Evolutionary conservation across 2,329 filamentous ascomycete species (phyloP).

Genomic region (Aureobasidium pullulans): DNA sequence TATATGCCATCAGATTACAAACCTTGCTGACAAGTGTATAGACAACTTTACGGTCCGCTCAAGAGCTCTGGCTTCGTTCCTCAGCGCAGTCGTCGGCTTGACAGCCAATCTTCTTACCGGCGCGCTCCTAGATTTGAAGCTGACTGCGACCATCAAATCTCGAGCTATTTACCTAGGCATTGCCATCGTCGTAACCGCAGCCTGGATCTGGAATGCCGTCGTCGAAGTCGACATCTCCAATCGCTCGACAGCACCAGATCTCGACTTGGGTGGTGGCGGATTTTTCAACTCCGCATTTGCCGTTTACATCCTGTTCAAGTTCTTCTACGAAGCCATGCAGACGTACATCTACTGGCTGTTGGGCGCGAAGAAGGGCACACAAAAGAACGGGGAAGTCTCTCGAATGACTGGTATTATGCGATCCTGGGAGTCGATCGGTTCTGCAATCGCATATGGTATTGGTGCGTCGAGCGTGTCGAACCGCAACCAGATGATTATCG

Average conservation of each 20-base stretch:
- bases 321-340: constrained; percentile 22
- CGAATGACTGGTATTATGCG: constrained; percentile 27
- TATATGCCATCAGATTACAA: too few relatives aligned
- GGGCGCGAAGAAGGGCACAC: constrained; percentile 22
- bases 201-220: constrained; percentile 18
- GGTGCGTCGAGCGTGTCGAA: constrained; percentile 26
- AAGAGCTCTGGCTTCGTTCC: constrained; percentile 35
- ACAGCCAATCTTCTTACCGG: constrained; percentile 13
- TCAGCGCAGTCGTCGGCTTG: constrained; percentile 33
- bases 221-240: constrained; percentile 13
- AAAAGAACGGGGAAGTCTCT: constrained; percentile 26
- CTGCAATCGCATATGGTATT: constrained; percentile 27
- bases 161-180: constrained; percentile 16
- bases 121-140: constrained; percentile 14
- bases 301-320: constrained; percentile 22
- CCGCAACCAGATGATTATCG: constrained; percentile 27
- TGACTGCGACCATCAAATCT: constrained; percentile 15
- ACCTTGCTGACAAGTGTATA: background rate
- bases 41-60: constrained; percentile 40
- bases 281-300: constrained; percentile 18
- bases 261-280: constrained; percentile 16
- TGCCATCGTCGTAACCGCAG: constrained; percentile 13
- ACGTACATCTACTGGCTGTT: constrained; percentile 23
- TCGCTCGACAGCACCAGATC: constrained; percentile 8
- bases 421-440: constrained; percentile 29